Conservation (phyloP, 768 basidiomycete species). For the Suillus tomentosus region DNA sequence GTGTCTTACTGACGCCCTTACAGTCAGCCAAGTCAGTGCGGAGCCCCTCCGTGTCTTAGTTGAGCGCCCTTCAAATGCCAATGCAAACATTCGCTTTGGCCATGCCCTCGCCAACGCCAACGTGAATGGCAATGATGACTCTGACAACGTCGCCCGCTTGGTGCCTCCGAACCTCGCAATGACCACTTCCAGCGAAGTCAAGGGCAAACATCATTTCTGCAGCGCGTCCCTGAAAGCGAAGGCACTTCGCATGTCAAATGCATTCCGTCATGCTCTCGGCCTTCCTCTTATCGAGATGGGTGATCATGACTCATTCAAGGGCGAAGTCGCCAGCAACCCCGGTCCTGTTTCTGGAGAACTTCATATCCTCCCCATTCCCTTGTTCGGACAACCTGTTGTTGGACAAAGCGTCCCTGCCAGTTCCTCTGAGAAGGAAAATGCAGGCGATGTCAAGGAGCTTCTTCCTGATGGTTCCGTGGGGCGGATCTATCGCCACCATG, state of each 20-base stretch:
- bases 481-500: slow-evolving; percentile 16
- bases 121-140: slow-evolving; percentile 27
- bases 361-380: slow-evolving; percentile 36
- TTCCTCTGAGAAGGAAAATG: neutral
- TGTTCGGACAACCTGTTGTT: slow-evolving; percentile 29
- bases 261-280: slow-evolving; percentile 58
- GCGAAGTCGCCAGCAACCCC: slow-evolving; percentile 13
- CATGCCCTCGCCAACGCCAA: slow-evolving; percentile 37
- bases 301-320: slow-evolving; percentile 13
- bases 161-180: slow-evolving; percentile 19
- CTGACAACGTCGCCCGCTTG: slow-evolving; percentile 25
- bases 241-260: slow-evolving; percentile 52
- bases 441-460: slow-evolving; percentile 9
- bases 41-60: slow-evolving; percentile 53
- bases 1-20: slow-evolving; percentile 7
- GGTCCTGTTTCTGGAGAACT: slow-evolving; percentile 27
- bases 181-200: slow-evolving; percentile 14
- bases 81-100: slow-evolving; percentile 41
- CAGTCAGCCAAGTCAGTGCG: slow-evolving; percentile 43
- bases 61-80: slow-evolving; percentile 29
- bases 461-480: slow-evolving; percentile 13
- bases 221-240: slow-evolving; percentile 47
- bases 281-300: slow-evolving; percentile 46
- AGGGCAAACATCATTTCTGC: slow-evolving; percentile 31
- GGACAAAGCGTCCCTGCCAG: slow-evolving; percentile 3